Evolutionary conservation across 2,329 filamentous ascomycete species (phyloP).

Genomic region (Calonectria montana): DNA sequence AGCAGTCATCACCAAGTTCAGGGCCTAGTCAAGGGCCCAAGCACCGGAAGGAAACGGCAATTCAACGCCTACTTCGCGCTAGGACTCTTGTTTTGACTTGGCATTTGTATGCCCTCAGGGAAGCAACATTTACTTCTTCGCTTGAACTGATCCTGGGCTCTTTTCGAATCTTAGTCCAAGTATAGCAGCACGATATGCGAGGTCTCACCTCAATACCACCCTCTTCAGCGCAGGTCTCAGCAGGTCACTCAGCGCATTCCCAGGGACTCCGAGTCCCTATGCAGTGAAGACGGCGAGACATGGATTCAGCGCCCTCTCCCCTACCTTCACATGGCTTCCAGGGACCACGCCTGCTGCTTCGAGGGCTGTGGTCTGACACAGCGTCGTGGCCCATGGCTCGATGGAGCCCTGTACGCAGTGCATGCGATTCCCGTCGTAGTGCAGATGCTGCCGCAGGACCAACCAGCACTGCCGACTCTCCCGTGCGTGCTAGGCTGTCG

Average conservation of each 20-base stretch:
- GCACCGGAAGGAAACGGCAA: not conserved
- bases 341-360: slow-evolving; percentile 10
- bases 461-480: slow-evolving; percentile 5
- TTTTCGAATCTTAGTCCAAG: slow-evolving; percentile 9
- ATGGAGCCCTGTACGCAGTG: not conserved
- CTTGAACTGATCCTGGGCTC: not conserved
- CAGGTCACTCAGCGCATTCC: slow-evolving; percentile 13
- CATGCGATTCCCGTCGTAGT: not conserved
- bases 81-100: not conserved
- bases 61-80: not conserved
- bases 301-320: slow-evolving; percentile 6
- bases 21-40: not conserved
- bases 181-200: not conserved
- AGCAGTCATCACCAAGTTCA: not conserved
- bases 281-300: not conserved
- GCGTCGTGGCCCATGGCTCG: slow-evolving; percentile 12
- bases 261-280: not conserved
- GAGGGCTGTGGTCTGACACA: slow-evolving; percentile 18
- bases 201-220: slow-evolving; percentile 9
- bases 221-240: slow-evolving; percentile 3
- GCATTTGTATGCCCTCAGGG: not conserved
- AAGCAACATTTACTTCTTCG: not conserved
- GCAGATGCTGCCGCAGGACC: not conserved
- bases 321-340: slow-evolving; percentile 6
- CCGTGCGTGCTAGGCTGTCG: not conserved